Base-by-base conservation (phyloP, 129 eudicot genomes). In the Pulicaria dysenterica region DNA sequence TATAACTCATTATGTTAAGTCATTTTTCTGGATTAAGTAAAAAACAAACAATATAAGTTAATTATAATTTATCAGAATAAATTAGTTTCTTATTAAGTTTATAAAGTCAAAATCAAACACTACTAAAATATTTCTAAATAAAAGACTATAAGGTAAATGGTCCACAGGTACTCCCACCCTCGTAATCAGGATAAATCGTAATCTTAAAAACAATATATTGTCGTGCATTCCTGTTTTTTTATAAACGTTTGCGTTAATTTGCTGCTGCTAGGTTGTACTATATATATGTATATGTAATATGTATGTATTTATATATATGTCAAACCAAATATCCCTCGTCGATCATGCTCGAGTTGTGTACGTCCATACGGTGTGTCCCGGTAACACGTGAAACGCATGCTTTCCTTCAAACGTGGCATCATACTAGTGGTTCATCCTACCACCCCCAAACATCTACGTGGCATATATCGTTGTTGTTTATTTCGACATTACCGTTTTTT, bases 341-440 rank as follows among this genome's bases (percentile, higher is more conserved):
- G 60, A n/a, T 61, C 75, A 69, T 75, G 75, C 58, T 69, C 37
- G 48, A 40, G 13, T 41, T 64, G 79, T 75, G 70, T 55, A 44
- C 34, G 19, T 56, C 69, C 80, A 67, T 76, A 76, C 57, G 82
- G 49, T 61, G 42, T 77, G 76, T 41, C 58, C 82, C 67, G 11
- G 77, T 5, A 53, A 78, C 73, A 78, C 77, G 54, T 78, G 82
- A 71, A 37, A 0, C 17, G 53, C 77, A 78, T 63, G 73, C 59
- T 45, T 34, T 1, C 37, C 0, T 19, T 4, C 2, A 53, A 67
- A 78, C 82, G 51, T 71, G 82, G 58, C 77, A 0, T 42, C 53
- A 78, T 62, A 17, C 14, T 71, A 78, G 4, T 70, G 72, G 82
- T 55, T 39, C 7, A 15, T 6, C 46, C 6, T 62, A 73, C 67